Base-by-base conservation (phyloP, 331 rosid species). In the Erythrophleum ivorense region DNA sequence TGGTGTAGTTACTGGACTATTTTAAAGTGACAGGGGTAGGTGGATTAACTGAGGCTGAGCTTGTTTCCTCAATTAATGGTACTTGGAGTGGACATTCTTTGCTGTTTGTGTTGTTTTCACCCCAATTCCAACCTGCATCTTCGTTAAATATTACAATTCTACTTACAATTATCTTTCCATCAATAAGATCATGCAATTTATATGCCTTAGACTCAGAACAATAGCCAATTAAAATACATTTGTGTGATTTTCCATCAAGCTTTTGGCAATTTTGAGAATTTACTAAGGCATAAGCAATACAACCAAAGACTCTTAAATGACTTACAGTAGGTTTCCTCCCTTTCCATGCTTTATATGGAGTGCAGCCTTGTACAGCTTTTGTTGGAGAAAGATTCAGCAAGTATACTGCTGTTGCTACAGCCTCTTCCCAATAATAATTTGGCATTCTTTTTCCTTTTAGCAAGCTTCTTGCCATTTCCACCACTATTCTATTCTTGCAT, bases 341-440 rank as follows among this genome's bases (percentile, higher is more conserved):
- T 16, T 14, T 11, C 69, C 40, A 82, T 2, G 77, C 78, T 59
- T 82, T 78, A 58, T 18, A 76, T 67, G 68, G 75, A 3, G 82
- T 82, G n/a, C n/a, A n/a, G 70, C 65, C 19, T 7, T 8, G 1
- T 0, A 65, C 18, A 0, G 7, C 70, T 11, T 2, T 82, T 19
- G 71, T 75, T 0, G 66, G 81, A 1, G 66, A 67, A 0, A 19
- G 15, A 43, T 82, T 82, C 2, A 76, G 2, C 10, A 82, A 7
- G 3, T 57, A 69, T 1, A 57, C 41, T 0, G 11, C 0, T 3
- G 55, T 68, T n/a, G 50, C n/a, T 14, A 67, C 24, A 54, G 33
- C 64, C 46, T 82, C 73, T 1, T 36, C 81, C 78, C 43, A 24
- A 76, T 29, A 40, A n/a, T 0, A 29, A 19, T 21, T 18, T 11